Conservation (phyloP, 192 early-diverging fungal genomes). For the Linnemannia hyalina region DNA sequence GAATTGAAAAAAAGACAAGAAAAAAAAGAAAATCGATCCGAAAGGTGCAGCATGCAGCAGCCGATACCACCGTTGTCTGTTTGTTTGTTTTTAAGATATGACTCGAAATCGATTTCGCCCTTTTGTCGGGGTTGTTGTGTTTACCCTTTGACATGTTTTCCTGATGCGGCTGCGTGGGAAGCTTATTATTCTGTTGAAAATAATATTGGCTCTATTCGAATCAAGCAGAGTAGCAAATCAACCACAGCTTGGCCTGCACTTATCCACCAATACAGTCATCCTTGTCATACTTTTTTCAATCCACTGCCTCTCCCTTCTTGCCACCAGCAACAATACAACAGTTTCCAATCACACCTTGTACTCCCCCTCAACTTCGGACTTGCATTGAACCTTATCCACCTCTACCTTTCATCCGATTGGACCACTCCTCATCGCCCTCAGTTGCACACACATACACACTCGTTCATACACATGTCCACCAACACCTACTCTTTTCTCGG, state of each 20-base stretch:
- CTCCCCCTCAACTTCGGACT: background rate
- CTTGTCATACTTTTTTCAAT: background rate
- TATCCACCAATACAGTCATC: background rate
- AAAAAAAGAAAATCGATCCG: background rate
- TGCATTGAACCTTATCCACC: background rate
- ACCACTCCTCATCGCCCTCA: background rate
- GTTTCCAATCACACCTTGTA: background rate
- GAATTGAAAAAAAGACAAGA: background rate
- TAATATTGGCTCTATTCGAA: background rate
- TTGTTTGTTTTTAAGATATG: slow-evolving; percentile 8
- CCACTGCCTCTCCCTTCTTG: too few relatives aligned
- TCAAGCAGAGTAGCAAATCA: background rate
- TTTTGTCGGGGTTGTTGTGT: background rate
- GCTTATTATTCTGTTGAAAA: background rate
- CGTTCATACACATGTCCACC: background rate
- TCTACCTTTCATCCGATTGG: background rate
- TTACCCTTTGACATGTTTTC: background rate
- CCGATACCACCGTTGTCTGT: slow-evolving; percentile 8
- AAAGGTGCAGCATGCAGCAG: background rate
- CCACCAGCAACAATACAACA: too few relatives aligned
- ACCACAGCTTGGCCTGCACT: background rate
- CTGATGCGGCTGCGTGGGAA: background rate
- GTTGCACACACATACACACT: background rate
- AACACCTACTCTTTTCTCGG: background rate
- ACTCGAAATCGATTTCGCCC: background rate